A percentile compares a stretch with the other conserved stretches of the same genome.
Evolutionary conservation across 2,329 filamentous ascomycete species (phyloP).

Genomic region (Rhynchosporium secalis): DNA sequence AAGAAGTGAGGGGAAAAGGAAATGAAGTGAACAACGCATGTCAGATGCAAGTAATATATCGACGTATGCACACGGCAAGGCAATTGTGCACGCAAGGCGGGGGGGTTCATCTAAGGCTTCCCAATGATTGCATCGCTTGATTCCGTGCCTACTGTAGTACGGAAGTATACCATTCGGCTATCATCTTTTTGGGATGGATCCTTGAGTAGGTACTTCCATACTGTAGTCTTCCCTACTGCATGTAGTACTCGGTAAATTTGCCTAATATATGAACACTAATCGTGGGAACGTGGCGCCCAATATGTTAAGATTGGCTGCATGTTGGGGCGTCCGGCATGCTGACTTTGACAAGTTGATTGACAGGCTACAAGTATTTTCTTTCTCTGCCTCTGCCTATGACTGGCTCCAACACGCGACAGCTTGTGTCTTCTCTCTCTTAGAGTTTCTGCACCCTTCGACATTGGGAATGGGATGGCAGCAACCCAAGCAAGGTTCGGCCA

Average conservation of each 20-base stretch:
- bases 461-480: not conserved
- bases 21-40: not conserved
- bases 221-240: not conserved
- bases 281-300: conserved; percentile 16
- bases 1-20: not conserved
- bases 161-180: too few species aligned
- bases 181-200: not conserved
- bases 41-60: conserved; percentile 12
- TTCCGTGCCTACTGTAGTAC: not conserved
- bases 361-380: not conserved
- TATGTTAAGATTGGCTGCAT: conserved; percentile 24
- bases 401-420: conserved; percentile 5
- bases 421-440: not conserved
- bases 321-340: conserved; percentile 9
- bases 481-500: conserved; percentile 6
- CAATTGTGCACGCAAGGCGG: not conserved
- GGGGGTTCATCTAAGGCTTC: not conserved
- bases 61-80: conserved; percentile 2
- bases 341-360: conserved; percentile 6
- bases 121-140: not conserved
- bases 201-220: not conserved
- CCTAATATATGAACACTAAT: not conserved
- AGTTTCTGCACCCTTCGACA: not conserved
- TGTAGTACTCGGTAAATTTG: not conserved
- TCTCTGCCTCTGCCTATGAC: not conserved